Base-by-base conservation (phyloP, 2,329 filamentous ascomycete genomes). In the Pseudogymnoascus verrucosus region DNA sequence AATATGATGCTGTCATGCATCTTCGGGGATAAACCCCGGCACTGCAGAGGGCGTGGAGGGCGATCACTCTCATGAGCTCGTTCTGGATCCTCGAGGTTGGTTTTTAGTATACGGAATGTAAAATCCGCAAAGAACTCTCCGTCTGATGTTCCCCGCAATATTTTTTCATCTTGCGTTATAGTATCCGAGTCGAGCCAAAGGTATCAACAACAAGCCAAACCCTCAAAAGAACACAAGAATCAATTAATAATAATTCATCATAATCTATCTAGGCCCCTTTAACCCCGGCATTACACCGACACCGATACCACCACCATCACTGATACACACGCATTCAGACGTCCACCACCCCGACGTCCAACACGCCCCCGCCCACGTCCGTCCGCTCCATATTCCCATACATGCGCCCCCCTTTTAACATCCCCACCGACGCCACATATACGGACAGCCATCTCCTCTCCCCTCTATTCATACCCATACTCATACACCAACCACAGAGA, bases 231-330 rank as follows among this genome's bases (percentile, higher is more conserved):
- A 19, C n/a, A 34, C 28, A 34, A 21, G n/a, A 57, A 34, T 34
- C 51, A 57, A 57, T 57, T 57, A 57, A 21, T 57, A 57, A 57
- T 57, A 57, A 34, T 57, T 57, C 51, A 57, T 57, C 51, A 57
- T 57, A 57, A 57, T 57, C 26, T 54, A 31, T 54, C 51, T 57
- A 34, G 26, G 28, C 28, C 51, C 51, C 51, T 57, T 57, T 57
- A 57, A 57, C 16, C 51, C 51, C 7, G 28, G 51, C 28, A 34
- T 57, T 57, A 57, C 28, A 34, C 28, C 42, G 5, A 57, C 51
- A 34, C 51, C 26, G 4, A 34, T 26, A 57, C 47, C 44, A 19
- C 47, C 31, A 34, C 31, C 28, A 31, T 7, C 47, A 57, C 10
- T 19, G 47, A 57, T 57, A 57, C 26, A 31, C 12, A 51, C 47